phyloP scores from a whole-genome alignment of 169 alveolate genomes.

The Amoebophrya sp. region DNA sequence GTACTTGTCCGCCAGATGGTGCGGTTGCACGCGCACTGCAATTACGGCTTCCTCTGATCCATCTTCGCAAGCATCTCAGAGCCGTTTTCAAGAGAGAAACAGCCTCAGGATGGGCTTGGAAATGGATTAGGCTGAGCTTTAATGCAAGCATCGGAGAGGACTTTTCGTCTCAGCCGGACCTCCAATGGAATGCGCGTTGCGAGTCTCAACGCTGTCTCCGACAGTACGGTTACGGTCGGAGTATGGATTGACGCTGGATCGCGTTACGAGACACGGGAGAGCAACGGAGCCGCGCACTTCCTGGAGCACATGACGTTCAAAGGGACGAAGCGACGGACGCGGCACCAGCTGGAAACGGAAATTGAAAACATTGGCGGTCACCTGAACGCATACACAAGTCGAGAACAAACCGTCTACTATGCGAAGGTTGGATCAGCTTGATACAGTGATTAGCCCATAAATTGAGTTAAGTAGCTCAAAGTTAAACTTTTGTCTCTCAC shows the following conservation, averaged over 20 bases:
- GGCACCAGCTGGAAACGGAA: slow-evolving; percentile 82
- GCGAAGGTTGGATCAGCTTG: not conserved
- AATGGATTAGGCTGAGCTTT: no score
- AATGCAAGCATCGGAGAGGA: not conserved
- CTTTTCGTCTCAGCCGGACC: not conserved
- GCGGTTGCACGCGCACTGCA: no score
- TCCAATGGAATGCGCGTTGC: not conserved
- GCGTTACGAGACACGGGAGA: slow-evolving; percentile 79
- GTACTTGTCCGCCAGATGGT: no score
- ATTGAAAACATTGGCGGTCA: slow-evolving; percentile 92
- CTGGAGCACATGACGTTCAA: slow-evolving; percentile 92
- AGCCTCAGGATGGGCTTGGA: no score
- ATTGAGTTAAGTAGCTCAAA: not conserved
- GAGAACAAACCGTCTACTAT: slow-evolving; percentile 86
- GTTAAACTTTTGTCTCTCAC: not conserved
- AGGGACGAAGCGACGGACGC: slow-evolving; percentile 81
- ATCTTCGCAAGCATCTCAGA: no score
- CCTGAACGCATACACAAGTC: slow-evolving; percentile 91
- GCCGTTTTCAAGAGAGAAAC: no score
- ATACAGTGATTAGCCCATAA: not conserved
- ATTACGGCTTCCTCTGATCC: no score
- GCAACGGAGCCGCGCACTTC: slow-evolving; percentile 87
- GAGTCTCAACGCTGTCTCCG: not conserved
- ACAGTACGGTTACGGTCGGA: not conserved
- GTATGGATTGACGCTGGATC: slow-evolving; percentile 90